These are phyloP conservation scores for Cymodocea nodosa DNA, from an alignment of 116 monocot genomes.

Conservation along the genomic window DNA sequence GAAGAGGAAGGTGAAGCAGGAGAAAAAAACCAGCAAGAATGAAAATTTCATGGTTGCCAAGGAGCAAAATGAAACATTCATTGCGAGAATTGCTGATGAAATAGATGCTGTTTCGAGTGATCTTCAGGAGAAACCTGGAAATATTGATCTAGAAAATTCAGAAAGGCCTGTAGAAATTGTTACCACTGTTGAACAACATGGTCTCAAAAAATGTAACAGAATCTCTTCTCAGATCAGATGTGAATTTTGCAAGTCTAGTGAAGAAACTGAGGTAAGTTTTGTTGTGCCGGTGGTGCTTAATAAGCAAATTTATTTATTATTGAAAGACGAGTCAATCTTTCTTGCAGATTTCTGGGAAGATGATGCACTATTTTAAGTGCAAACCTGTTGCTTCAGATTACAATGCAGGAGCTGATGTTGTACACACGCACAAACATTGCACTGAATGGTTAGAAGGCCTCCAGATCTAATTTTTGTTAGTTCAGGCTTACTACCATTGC, in stretches of 20 bases:
- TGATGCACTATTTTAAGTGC: slow-evolving; percentile 78
- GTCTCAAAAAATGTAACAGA: slow-evolving; percentile 7
- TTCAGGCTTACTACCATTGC: not conserved
- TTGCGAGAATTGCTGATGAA: not conserved
- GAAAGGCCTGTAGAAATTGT: not conserved
- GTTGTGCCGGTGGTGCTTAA: not conserved
- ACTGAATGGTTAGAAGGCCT: slow-evolving; percentile 57
- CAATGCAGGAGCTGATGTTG: slow-evolving; percentile 43
- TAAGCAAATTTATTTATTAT: not conserved
- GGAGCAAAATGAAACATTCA: not conserved
- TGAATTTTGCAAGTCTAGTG: slow-evolving; percentile 68
- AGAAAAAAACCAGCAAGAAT: not conserved
- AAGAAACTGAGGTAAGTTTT: slow-evolving; percentile 46
- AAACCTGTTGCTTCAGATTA: slow-evolving; percentile 46
- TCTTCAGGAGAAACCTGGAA: not conserved
- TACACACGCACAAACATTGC: slow-evolving; percentile 77
- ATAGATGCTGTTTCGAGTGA: not conserved
- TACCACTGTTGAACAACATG: not conserved
- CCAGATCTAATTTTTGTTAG: not conserved
- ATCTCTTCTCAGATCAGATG: slow-evolving; percentile 27
- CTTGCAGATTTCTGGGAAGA: slow-evolving; percentile 78
- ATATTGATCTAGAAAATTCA: not conserved
- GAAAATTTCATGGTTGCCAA: not conserved
- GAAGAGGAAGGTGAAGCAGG: not conserved
- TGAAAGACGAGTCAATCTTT: not conserved